Evolutionary conservation across 192 early-diverging fungal species (phyloP).

Genomic region (Umbelopsis sp.): DNA sequence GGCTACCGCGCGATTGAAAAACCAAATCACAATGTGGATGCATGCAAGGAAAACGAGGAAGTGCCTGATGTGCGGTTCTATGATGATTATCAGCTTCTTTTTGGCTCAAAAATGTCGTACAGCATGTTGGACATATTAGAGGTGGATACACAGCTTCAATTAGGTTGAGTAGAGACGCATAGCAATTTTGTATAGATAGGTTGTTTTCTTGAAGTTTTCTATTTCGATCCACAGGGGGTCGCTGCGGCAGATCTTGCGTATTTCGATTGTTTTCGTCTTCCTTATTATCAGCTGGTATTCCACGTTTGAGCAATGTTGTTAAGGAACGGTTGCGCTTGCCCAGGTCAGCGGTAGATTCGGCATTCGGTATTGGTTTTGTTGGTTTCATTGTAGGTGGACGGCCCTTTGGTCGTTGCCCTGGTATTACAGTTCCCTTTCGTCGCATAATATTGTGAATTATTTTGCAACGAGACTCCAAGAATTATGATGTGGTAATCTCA

Average conservation of each 20-base stretch:
- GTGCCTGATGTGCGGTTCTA: constrained; percentile 16
- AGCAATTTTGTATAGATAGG: constrained; percentile 16
- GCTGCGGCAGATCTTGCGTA: not conserved
- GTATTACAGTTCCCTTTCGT: not conserved
- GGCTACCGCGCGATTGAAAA: constrained; percentile 25
- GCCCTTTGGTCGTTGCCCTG: not conserved
- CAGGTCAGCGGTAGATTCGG: not conserved
- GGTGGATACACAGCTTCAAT: constrained; percentile 40
- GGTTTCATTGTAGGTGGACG: not conserved
- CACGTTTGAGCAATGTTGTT: not conserved
- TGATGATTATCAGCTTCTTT: constrained; percentile 22
- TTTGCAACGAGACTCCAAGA: not conserved
- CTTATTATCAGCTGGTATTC: not conserved
- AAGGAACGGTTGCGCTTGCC: not conserved
- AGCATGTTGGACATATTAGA: constrained; percentile 26
- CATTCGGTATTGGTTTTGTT: not conserved
- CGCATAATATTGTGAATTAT: not conserved
- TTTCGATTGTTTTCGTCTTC: not conserved
- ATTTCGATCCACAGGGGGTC: not conserved
- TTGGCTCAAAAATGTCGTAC: constrained; percentile 5
- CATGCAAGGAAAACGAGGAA: constrained; percentile 31
- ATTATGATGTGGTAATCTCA: not conserved
- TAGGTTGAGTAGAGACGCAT: constrained; percentile 29
- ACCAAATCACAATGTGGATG: constrained; percentile 29
- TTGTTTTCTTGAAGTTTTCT: constrained; percentile 3